phyloP scores from a whole-genome alignment of 768 basidiomycete species.

The Podaxis sp. region DNA sequence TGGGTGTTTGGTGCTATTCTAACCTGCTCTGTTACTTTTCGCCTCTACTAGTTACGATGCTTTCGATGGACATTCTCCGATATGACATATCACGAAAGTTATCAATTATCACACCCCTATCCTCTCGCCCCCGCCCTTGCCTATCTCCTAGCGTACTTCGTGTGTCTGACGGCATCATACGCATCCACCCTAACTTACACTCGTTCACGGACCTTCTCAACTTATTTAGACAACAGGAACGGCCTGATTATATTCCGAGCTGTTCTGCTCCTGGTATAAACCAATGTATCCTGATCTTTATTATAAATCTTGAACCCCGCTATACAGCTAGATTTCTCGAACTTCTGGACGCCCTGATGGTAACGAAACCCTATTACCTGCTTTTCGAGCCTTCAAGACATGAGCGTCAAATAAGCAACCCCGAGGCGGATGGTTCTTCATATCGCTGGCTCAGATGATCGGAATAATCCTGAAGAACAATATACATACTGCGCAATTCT shows the following conservation, averaged over 20 bases:
- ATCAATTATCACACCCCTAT: background rate
- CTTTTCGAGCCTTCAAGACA: background rate
- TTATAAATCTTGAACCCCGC: background rate
- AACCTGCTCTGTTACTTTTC: background rate
- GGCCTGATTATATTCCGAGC: background rate
- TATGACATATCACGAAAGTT: conserved; percentile 5
- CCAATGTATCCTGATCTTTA: background rate
- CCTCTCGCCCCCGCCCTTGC: background rate
- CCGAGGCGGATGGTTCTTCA: background rate
- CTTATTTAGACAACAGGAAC: background rate
- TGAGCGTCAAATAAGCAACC: background rate
- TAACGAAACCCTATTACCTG: background rate
- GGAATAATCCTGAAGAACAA: background rate
- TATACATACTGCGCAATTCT: background rate
- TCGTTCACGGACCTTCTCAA: background rate
- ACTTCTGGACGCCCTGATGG: background rate
- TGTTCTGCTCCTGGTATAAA: background rate
- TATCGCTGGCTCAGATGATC: background rate
- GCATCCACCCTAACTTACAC: background rate
- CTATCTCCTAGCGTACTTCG: background rate
- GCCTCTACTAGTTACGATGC: background rate
- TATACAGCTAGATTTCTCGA: background rate
- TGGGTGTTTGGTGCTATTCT: background rate
- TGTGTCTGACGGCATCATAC: background rate
- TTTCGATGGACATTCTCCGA: conserved; percentile 1